These are phyloP conservation scores for Panus rudis DNA, from an alignment of 768 basidiomycete genomes.

Conservation along the genomic window DNA sequence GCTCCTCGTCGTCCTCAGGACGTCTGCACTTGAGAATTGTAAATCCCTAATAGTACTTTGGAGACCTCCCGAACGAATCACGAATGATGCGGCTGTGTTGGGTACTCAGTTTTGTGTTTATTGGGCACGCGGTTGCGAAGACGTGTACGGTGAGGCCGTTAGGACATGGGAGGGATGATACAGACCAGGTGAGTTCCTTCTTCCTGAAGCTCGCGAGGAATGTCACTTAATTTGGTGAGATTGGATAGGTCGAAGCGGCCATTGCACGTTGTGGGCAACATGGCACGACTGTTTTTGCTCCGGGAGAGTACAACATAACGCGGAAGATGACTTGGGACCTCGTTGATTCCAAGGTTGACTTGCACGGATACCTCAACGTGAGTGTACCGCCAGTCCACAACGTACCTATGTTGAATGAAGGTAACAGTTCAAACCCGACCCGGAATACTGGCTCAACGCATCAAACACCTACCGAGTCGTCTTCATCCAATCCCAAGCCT, in stretches of 20 bases:
- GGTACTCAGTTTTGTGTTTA: neutral
- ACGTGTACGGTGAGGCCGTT: conserved; percentile 18
- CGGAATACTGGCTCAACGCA: conserved; percentile 49
- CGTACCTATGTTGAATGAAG: neutral
- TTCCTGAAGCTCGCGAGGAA: neutral
- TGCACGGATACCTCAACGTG: conserved; percentile 37
- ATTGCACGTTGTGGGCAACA: conserved; percentile 42
- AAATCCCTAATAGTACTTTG: too few relatives aligned
- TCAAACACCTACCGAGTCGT: conserved; percentile 54
- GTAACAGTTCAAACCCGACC: conserved; percentile 43
- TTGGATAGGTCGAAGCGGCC: conserved; percentile 37
- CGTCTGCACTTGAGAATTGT: too few relatives aligned
- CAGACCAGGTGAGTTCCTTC: conserved; percentile 13
- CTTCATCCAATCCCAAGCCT: conserved; percentile 57
- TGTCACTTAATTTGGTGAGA: neutral
- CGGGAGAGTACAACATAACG: conserved; percentile 45
- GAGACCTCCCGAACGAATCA: too few relatives aligned
- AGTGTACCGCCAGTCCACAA: conserved; percentile 5
- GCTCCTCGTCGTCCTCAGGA: too few relatives aligned
- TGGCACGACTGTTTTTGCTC: conserved; percentile 38
- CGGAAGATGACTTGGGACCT: conserved; percentile 52
- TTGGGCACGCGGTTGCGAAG: neutral
- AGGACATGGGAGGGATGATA: conserved; percentile 18
- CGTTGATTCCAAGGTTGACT: conserved; percentile 33
- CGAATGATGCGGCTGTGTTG: too few relatives aligned